Percentiles rank a stretch among this genome's conserved stretches.
Evolutionary conservation across 2,329 filamentous ascomycete genomes (phyloP).

Genomic region (Knoxdaviesia proteae): DNA sequence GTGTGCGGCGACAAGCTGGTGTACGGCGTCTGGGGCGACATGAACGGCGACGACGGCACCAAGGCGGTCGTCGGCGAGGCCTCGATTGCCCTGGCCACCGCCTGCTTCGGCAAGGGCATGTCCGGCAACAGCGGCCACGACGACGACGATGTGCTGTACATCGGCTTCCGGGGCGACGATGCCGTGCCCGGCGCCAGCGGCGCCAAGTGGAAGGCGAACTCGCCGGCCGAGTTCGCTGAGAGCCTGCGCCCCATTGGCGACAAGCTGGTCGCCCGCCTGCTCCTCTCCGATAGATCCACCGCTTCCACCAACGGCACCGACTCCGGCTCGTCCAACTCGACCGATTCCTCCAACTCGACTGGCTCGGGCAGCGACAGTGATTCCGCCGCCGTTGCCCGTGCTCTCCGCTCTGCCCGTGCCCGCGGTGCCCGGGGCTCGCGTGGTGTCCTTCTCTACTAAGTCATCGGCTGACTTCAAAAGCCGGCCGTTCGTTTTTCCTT

Average conservation of each 20-base stretch:
- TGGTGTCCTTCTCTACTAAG: too few species aligned
- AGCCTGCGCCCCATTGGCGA: conserved; percentile 24
- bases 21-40: conserved; percentile 41
- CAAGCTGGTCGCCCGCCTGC: conserved; percentile 14
- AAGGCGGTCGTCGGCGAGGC: conserved; percentile 32
- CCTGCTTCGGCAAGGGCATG: conserved; percentile 31
- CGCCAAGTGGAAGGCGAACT: conserved; percentile 30
- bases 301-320: too few species aligned
- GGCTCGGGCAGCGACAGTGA: too few species aligned
- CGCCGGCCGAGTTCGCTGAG: conserved; percentile 19
- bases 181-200: conserved; percentile 32
- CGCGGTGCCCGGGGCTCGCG: too few species aligned
- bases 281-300: too few species aligned
- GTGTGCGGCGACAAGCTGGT: conserved; percentile 28
- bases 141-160: conserved; percentile 36
- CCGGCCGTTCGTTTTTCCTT: too few species aligned
- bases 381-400: too few species aligned
- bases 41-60: conserved; percentile 30
- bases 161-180: conserved; percentile 34
- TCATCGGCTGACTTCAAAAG: too few species aligned
- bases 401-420: too few species aligned
- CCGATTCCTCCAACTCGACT: too few species aligned
- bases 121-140: conserved; percentile 35
- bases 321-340: too few species aligned
- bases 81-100: conserved; percentile 33